A percentile compares a stretch with the other conserved stretches of the same genome.
phyloP scores from a whole-genome alignment of 192 early-diverging fungal species.

The Phlyctochytrium bullatum region DNA sequence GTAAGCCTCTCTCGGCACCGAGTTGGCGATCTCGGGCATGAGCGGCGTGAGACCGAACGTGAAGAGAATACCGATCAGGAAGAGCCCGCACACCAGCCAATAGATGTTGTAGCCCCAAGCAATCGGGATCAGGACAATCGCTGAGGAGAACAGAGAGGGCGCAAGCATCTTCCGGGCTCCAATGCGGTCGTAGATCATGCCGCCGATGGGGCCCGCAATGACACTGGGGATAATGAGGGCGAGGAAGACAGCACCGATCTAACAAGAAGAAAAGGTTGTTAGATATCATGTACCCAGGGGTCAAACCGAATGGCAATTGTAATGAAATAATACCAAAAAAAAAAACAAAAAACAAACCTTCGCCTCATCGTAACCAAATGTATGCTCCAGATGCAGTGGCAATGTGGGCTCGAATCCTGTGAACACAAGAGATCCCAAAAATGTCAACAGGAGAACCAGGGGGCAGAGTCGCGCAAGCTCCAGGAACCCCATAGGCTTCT shows the following conservation, averaged over 20 bases:
- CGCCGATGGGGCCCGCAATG: slow-evolving; percentile 11
- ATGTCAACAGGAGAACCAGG: background rate
- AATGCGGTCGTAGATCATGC: slow-evolving; percentile 12
- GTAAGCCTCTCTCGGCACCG: slow-evolving; percentile 23
- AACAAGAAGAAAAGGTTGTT: background rate
- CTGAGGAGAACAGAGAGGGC: background rate
- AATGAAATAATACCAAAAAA: no score
- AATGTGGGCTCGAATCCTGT: slow-evolving; percentile 26
- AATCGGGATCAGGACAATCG: background rate
- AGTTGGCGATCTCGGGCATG: slow-evolving; percentile 17
- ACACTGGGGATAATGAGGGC: slow-evolving; percentile 21
- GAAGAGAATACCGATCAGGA: slow-evolving; percentile 6
- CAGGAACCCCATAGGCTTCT: background rate
- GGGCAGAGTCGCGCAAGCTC: background rate
- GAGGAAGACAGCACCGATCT: slow-evolving; percentile 16
- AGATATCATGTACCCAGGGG: background rate
- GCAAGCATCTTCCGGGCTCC: slow-evolving; percentile 1
- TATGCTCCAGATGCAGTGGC: slow-evolving; percentile 13
- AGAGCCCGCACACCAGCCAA: background rate
- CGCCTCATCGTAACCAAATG: slow-evolving; percentile 13
- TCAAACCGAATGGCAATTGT: no score
- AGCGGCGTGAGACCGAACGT: slow-evolving; percentile 15
- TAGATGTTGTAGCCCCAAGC: background rate
- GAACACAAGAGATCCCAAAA: background rate
- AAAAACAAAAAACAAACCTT: no score